Base-by-base conservation (phyloP, 805 yeast species). In the Suhomyces pyralidae region DNA sequence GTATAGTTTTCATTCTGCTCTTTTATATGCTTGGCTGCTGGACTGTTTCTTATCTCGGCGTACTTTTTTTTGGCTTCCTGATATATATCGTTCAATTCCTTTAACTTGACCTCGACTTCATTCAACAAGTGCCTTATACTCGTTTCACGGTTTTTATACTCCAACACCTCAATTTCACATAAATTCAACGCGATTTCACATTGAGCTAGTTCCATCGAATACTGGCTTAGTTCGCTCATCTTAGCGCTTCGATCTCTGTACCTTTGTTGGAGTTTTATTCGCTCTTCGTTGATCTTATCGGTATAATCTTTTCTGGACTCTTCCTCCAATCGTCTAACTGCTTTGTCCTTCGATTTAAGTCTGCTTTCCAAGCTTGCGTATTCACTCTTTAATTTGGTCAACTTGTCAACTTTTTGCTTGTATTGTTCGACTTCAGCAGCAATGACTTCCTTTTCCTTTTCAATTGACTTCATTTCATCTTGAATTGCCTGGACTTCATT, bases 221-320 rank as follows among this genome's bases (percentile, higher is more conserved):
- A 49, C 1, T 52, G 50, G 7, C 76, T 69, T 3, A 66, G 55
- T 15, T 66, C 54, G 2, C 48, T 40, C 42, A 69, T 62, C 2
- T 55, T 34, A 51, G 54, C 28, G 62, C 68, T 40, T 51, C 49
- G 40, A 45, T 54, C 46, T 7, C 44, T n/a, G 50, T 64, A 63
- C 43, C 58, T 58, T 10, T 59, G 61, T 19, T 57, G 51, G 8
- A 74, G 61, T 47, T 63, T 60, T 1, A 46, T 42, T 43, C 74
- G 71, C 9, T 73, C 61, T 8, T 65, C 67, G 14, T 61, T 61
- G 5, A 75, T 74, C 50, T 74, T 77, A 3, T 67, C 68, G 3
- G 76, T 65, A 48, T 75, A 73, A 57, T 81, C 84, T 49, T 64
- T 67, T 24, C 62, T 64, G 1, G 80, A 63, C 48, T 77, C 81